Percentiles rank a stretch among this genome's conserved stretches.
Evolutionary conservation across 1,284 basidiomycete species (phyloP).

Genomic region (Papiliotrema laurentii): DNA sequence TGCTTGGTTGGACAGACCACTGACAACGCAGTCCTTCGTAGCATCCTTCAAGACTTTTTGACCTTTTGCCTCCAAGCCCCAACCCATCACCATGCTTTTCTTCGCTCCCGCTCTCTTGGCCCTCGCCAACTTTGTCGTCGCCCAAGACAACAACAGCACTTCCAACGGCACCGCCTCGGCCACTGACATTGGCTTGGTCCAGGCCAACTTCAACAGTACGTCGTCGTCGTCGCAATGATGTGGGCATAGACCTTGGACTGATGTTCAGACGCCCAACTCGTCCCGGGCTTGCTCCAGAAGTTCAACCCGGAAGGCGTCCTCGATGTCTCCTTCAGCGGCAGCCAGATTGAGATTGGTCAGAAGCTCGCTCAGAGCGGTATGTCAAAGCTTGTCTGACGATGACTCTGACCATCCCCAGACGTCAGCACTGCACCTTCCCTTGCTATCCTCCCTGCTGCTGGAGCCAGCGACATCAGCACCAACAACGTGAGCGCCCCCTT

Average conservation of each 20-base stretch:
- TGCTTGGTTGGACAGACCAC: no score
- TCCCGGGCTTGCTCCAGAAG: constrained; percentile 56
- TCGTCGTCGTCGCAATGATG: neutral
- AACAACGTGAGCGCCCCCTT: constrained; percentile 15
- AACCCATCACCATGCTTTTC: constrained; percentile 15
- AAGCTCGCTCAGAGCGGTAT: constrained; percentile 53
- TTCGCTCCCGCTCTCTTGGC: constrained; percentile 9
- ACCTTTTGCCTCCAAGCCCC: no score
- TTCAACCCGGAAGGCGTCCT: constrained; percentile 60
- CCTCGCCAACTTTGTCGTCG: constrained; percentile 10
- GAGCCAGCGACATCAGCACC: constrained; percentile 9
- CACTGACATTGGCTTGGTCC: constrained; percentile 28
- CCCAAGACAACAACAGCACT: no score
- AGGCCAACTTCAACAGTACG: constrained; percentile 41
- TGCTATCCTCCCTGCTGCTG: constrained; percentile 18
- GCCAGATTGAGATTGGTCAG: constrained; percentile 58
- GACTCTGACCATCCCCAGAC: constrained; percentile 11
- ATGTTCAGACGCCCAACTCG: constrained; percentile 51
- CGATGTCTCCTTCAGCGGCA: constrained; percentile 52
- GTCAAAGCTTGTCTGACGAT: constrained; percentile 4
- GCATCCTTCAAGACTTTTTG: no score
- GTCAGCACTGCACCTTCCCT: constrained; percentile 25
- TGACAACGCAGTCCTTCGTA: no score
- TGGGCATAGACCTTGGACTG: no score
- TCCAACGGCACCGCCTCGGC: constrained; percentile 19